Evolutionary conservation across 495 filamentous ascomycete species (phyloP).

Genomic region (Hypoxylon subgilvum): DNA sequence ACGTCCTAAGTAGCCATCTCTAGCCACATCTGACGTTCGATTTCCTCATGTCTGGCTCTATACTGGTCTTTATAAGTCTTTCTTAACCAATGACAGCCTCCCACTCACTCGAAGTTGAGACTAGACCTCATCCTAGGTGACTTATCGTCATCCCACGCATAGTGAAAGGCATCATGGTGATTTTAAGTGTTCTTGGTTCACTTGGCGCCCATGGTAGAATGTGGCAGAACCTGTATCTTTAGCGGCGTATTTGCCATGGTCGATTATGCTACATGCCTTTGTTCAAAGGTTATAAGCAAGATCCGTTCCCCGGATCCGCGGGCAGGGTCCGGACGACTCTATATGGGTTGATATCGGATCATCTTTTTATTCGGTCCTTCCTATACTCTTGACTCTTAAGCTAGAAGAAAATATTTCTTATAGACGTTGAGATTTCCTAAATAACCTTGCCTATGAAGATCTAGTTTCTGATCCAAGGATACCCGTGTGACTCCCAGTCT

Average conservation of each 20-base stretch:
- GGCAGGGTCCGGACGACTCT: not conserved
- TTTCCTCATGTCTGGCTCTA: constrained; percentile 23
- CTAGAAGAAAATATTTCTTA: constrained; percentile 8
- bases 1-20: constrained; percentile 5
- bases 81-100: constrained; percentile 11
- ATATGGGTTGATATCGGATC: not conserved
- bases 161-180: constrained; percentile 17
- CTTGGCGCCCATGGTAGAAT: constrained; percentile 31
- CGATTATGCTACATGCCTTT: too few relatives aligned
- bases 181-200: constrained; percentile 34
- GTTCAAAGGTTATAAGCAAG: constrained; percentile 17
- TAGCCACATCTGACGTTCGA: constrained; percentile 25
- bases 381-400: not conserved
- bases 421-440: constrained; percentile 3
- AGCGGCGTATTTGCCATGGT: constrained; percentile 6
- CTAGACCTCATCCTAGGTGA: constrained; percentile 10
- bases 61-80: not conserved
- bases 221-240: constrained; percentile 9
- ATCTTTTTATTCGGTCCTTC: constrained; percentile 1
- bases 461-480: constrained; percentile 10
- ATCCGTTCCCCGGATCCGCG: constrained; percentile 1
- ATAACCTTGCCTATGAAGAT: constrained; percentile 16
- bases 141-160: constrained; percentile 22
- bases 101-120: not conserved
- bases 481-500: constrained; percentile 3